Evolutionary conservation across 2,329 filamentous ascomycete genomes (phyloP), one percentile per base, ranked within the genome.

Genomic region (Paraconiothyrium brasiliense): DNA sequence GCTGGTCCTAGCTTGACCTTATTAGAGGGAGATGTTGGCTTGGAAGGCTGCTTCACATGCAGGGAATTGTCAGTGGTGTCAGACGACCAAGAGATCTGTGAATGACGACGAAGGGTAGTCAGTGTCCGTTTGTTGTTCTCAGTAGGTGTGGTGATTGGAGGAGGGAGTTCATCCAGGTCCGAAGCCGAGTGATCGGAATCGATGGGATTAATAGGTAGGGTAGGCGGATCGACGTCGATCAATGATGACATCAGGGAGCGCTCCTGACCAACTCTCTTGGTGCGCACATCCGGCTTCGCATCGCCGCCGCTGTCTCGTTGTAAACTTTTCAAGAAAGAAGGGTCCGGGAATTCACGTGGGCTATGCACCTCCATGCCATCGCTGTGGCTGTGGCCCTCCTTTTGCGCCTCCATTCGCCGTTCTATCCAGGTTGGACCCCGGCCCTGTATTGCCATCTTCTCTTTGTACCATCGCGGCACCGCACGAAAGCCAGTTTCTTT

Each of bases 401-500:
- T 63, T 8, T 37, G 9, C 4, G 39, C 22, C 30, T 27, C 43
- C 22, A 71, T 39, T 13, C 62, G 66, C 16, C 58, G 64, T 59
- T 75, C 65, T 62, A 73, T 66, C 73, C 74, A 75, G 2, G 69
- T 76, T 7, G 57, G 63, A 1, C 60, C 58, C 24, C 62, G 54
- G 5, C 57, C 30, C 35, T 50, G 35, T 4, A 80, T 68, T 1
- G 73, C 73, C 24, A 64, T 68, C 67, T 83, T 82, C 57, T 88
- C 84, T 57, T 81, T 80, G 71, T 82, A 88, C 87, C 87, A 89
- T 8, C 77, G 75, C 9, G 87, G 87, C 16, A 84, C 78, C 2
- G 79, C 78, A 2, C 79, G 78, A 54, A 97, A 85, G 0, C 94
- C 94, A 2, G 54, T 56, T 24, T 97, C 84, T 7, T 85, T 83